phyloP scores from a whole-genome alignment of 2,329 filamentous ascomycete genomes.

The Xylariaceae sp. region DNA sequence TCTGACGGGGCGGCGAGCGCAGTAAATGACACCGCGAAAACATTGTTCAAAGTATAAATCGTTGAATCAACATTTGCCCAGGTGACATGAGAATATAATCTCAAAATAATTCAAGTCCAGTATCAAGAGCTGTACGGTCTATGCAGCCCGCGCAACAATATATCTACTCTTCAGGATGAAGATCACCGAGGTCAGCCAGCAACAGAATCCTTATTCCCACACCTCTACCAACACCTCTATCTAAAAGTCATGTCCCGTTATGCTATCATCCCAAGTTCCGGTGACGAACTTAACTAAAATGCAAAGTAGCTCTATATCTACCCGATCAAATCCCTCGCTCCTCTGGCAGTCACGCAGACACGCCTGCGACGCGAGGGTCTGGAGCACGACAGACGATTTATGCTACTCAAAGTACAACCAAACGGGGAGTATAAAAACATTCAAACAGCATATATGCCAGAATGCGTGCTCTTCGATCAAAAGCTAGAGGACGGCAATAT shows the following conservation, averaged over 20 bases:
- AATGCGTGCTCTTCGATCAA: conserved; percentile 62
- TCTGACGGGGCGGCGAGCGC: no score
- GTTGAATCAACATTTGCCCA: no score
- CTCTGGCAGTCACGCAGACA: conserved; percentile 50
- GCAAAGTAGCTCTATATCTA: conserved; percentile 60
- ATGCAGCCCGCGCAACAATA: background rate
- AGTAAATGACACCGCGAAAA: no score
- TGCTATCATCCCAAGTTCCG: no score
- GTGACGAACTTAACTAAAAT: no score
- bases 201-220: background rate
- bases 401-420: conserved; percentile 55
- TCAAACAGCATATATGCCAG: conserved; percentile 53
- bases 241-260: background rate
- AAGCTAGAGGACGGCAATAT: conserved; percentile 40
- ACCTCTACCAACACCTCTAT: background rate
- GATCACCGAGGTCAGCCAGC: conserved; percentile 13
- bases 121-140: background rate
- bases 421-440: conserved; percentile 37
- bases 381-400: conserved; percentile 64
- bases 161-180: conserved; percentile 9
- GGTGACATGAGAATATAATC: no score
- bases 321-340: conserved; percentile 69
- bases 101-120: background rate
- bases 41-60: no score
- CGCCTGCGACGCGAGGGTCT: conserved; percentile 60